Evolutionary conservation across 1,284 basidiomycete species (phyloP), one percentile per base, ranked within the genome.

Genomic region (Fomitopsis palustris): DNA sequence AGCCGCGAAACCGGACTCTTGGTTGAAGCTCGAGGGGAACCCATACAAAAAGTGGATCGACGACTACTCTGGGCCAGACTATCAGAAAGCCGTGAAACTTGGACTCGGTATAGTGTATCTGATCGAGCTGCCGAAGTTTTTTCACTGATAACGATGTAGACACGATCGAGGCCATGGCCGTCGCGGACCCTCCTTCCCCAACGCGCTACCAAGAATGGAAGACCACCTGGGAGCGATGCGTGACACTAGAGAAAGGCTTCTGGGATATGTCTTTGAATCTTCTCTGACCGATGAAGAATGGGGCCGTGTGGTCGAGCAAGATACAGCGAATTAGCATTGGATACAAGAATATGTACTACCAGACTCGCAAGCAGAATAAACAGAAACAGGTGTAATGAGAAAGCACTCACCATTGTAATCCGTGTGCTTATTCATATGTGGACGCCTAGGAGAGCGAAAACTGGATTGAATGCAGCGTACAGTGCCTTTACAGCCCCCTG

Each of bases 1-100:
- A 61, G 79, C 86, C 0, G 65, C 70, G 21, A 70, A 72, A 33
- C 78, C 80, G 1, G 72, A 79, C 38, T 78, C 75, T 43, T 84
- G 85, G 78, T 83, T 89, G 1, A 72, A 78, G 38, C 70, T 85
- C 54, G 82, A 88, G 6, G 81, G 80, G 1, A 95, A 95, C 68
- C 82, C 84, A 7, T 95, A 95, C 73, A 74, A 77, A 55, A 74
- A 77, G 54, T 96, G 95, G 94, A 93, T 96, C 60, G 83, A 92
- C 31, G 90, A 90, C 61, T 96, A 97, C 68, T 77, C 86, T 0
- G 89, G 91, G 0, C 74, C 81, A 29, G 76, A 77, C 14, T 96
- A 88, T 69, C 88, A 95, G 66, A 70, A 68, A 0, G 91, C 92
- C 0, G 91, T 94, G 1, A 80, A 78, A 52, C 69, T 78, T 4